These are phyloP conservation scores for Candida palmyrensis DNA, from an alignment of 805 yeast genomes.

Conservation along the genomic window DNA sequence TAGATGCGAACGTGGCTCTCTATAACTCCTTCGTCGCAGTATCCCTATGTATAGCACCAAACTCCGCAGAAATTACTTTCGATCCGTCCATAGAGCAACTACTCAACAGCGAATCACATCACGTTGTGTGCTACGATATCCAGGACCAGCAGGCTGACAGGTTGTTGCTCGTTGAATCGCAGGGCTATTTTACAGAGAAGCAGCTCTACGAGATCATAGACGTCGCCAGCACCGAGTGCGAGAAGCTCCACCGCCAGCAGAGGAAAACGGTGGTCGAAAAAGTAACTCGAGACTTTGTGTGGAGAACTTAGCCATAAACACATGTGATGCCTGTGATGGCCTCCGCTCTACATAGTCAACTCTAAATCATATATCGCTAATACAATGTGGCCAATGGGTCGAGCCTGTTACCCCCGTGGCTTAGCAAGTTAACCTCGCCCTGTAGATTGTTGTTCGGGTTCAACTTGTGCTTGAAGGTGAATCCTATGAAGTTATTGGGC, in stretches of 20 bases:
- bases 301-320: constrained; percentile 31
- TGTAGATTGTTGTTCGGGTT: constrained; percentile 48
- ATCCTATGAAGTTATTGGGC: constrained; percentile 73
- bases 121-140: constrained; percentile 58
- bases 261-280: constrained; percentile 40
- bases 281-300: constrained; percentile 51
- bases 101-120: constrained; percentile 48
- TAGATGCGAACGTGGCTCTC: constrained; percentile 76
- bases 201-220: constrained; percentile 52
- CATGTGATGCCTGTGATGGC: neutral
- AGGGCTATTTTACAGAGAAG: constrained; percentile 61
- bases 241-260: constrained; percentile 40
- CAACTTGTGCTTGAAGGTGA: constrained; percentile 85
- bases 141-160: constrained; percentile 46
- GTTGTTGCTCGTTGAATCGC: constrained; percentile 64
- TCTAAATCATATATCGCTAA: no score
- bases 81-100: constrained; percentile 47
- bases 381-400: constrained; percentile 43
- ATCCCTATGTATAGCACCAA: constrained; percentile 35
- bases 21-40: constrained; percentile 57
- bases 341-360: no score
- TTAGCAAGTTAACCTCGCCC: constrained; percentile 34
- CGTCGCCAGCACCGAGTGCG: constrained; percentile 43
- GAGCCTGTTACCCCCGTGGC: constrained; percentile 23
- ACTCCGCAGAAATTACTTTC: constrained; percentile 22